These are phyloP conservation scores for Chiua sp. DNA, from an alignment of 1,284 basidiomycete species.

Conservation along the genomic window DNA sequence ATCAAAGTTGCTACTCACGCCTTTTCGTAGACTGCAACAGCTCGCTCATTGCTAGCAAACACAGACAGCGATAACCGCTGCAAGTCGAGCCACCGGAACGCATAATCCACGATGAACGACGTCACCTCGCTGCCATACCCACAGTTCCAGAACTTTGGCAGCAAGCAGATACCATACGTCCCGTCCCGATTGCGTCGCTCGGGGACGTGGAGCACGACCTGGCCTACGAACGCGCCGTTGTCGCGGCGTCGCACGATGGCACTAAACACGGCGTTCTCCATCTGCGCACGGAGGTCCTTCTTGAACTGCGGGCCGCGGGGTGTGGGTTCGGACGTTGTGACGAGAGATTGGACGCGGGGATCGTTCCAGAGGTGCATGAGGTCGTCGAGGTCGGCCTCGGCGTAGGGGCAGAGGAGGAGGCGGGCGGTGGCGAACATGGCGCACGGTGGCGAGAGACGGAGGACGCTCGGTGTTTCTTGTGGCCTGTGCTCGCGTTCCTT, in stretches of 20 bases:
- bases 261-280: constrained; percentile 37
- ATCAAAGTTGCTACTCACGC: constrained; percentile 29
- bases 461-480: background rate
- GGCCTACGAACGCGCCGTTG: constrained; percentile 43
- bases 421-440: constrained; percentile 37
- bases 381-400: constrained; percentile 40
- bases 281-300: constrained; percentile 32
- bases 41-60: constrained; percentile 35
- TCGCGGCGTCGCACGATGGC: constrained; percentile 40
- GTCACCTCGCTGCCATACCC: constrained; percentile 43
- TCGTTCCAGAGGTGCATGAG: constrained; percentile 41
- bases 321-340: constrained; percentile 35
- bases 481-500: background rate
- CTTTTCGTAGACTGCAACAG: constrained; percentile 40
- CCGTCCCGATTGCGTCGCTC: constrained; percentile 38
- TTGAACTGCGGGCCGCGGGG: constrained; percentile 32
- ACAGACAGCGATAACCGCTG: constrained; percentile 40
- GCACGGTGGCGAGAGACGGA: too few species aligned
- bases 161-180: constrained; percentile 36
- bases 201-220: constrained; percentile 34
- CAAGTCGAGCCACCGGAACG: constrained; percentile 39
- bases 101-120: constrained; percentile 38
- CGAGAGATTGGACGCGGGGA: constrained; percentile 36
- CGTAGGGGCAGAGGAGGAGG: constrained; percentile 35
- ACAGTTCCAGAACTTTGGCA: constrained; percentile 36